These are phyloP conservation scores for Phellopilus nigrolimitatus DNA, from an alignment of 1,284 basidiomycete genomes.

Conservation along the genomic window DNA sequence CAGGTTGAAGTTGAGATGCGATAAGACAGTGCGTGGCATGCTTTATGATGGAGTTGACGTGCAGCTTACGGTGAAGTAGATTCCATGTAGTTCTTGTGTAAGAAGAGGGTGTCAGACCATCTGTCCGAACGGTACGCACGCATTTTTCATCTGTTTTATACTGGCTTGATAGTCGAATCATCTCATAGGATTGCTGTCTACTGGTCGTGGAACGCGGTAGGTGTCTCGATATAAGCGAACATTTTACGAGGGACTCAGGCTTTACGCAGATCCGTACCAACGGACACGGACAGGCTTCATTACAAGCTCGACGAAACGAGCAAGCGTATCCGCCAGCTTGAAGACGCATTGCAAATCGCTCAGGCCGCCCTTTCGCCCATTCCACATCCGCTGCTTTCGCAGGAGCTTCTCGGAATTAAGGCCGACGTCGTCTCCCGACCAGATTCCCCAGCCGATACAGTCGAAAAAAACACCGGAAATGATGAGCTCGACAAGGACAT, in stretches of 20 bases:
- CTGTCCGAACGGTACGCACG: constrained; percentile 17
- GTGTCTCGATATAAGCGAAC: not conserved
- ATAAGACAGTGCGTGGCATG: constrained; percentile 15
- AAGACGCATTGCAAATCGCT: constrained; percentile 23
- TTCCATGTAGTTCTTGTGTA: constrained; percentile 19
- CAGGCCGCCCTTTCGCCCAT: constrained; percentile 18
- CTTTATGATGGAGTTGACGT: not conserved
- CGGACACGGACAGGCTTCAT: constrained; percentile 24
- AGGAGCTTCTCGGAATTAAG: constrained; percentile 27
- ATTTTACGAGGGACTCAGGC: not conserved
- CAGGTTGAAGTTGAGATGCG: constrained; percentile 19
- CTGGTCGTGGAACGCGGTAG: not conserved
- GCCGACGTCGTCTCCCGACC: not conserved
- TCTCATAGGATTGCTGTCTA: constrained; percentile 1
- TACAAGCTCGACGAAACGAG: constrained; percentile 22
- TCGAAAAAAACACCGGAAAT: constrained; percentile 1
- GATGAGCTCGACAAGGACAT: constrained; percentile 6
- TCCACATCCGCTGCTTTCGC: constrained; percentile 26
- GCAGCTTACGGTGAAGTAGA: not conserved
- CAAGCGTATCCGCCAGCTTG: constrained; percentile 23
- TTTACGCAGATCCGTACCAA: constrained; percentile 16
- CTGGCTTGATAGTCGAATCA: not conserved
- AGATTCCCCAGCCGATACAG: not conserved
- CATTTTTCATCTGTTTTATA: not conserved
- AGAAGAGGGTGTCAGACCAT: constrained; percentile 17